Base-by-base conservation (phyloP, 2,329 filamentous ascomycete species). In the Claviceps spartinae region DNA sequence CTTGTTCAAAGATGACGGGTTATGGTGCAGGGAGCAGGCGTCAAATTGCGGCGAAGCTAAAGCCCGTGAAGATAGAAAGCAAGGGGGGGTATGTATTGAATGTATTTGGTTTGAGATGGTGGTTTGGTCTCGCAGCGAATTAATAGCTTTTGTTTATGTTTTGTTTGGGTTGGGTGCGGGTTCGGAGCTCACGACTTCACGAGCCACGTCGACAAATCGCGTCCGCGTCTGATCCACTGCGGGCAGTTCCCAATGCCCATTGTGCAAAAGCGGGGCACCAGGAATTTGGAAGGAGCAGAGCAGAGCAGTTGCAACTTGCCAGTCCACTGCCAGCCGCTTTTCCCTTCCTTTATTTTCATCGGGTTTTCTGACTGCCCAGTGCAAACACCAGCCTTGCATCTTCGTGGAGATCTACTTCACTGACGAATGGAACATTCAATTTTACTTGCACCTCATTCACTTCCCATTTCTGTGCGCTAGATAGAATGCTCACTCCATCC, bases 401-500 rank as follows among this genome's bases (percentile, higher is more conserved):
- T 22, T 22, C 26, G 26, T 30, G 8, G 26, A 30, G 26, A 30
- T 30, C 9, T 9, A 30, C 11, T 11, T 30, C 26, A 30, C 26
- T 30, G 8, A 30, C 8, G 9, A 4, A 4, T 4, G 6, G 5
- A 6, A 26, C 24, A 1, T 26, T 7, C 6, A 26, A 2, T 2
- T 26, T 26, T 26, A 26, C 24, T 7, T 40, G 16, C 37, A 16
- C 3, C 2, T n/a, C 37, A 40, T 40, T 14, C 14, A 16, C 37
- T 5, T 18, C 40, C 3, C 40, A 14, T 20, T 18, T 18, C 11
- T 4, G 7, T 40, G 22, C 51, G 14, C 52, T 46, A n/a, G 14
- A 2, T 3, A 34, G 6, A 16, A 14, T 5, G 14, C 44, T 38
- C 20, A 48, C 47, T 67, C 59, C 49, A 68, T 54, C 60, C 69